A percentile compares a stretch with the other conserved stretches of the same genome.
Evolutionary conservation across 2,329 filamentous ascomycete genomes (phyloP).

Genomic region (Sphaerulina vaccinii): DNA sequence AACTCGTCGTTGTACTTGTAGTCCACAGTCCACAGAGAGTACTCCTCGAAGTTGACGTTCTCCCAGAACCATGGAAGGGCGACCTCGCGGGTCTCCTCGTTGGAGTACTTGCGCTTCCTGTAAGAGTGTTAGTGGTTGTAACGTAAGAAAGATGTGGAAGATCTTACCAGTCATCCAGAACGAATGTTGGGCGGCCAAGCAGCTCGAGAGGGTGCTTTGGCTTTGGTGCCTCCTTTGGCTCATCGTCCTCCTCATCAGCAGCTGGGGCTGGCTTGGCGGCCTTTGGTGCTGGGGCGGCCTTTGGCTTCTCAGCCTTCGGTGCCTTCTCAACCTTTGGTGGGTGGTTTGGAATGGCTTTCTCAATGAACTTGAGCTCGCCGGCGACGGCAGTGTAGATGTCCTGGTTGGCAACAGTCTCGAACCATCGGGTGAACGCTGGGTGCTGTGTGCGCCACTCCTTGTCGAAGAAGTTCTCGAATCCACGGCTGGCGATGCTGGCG

Average conservation of each 20-base stretch:
- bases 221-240: conserved; percentile 69
- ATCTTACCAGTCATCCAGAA: conserved; percentile 78
- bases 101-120: conserved; percentile 93
- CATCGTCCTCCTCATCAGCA: conserved; percentile 60
- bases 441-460: conserved; percentile 79
- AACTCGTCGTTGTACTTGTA: conserved; percentile 99
- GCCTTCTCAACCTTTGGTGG: conserved; percentile 61
- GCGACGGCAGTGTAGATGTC: conserved; percentile 81
- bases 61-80: conserved; percentile 99
- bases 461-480: conserved; percentile 93
- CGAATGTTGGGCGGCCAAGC: conserved; percentile 74
- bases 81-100: conserved; percentile 77
- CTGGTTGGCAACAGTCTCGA: conserved; percentile 89
- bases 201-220: conserved; percentile 93
- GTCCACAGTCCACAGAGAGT: conserved; percentile 88
- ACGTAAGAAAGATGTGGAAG: neutral
- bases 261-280: conserved; percentile 53
- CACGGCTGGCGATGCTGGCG: conserved; percentile 74
- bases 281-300: conserved; percentile 58
- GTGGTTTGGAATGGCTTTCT: conserved; percentile 71
- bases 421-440: conserved; percentile 91
- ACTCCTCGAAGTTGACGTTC: conserved; percentile 89
- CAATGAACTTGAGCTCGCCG: conserved; percentile 73
- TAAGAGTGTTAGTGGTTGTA: conserved; percentile 6
- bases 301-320: conserved; percentile 65